Conservation (phyloP, 2,329 filamentous ascomycete genomes). For the Botrytis hyacinthi region DNA sequence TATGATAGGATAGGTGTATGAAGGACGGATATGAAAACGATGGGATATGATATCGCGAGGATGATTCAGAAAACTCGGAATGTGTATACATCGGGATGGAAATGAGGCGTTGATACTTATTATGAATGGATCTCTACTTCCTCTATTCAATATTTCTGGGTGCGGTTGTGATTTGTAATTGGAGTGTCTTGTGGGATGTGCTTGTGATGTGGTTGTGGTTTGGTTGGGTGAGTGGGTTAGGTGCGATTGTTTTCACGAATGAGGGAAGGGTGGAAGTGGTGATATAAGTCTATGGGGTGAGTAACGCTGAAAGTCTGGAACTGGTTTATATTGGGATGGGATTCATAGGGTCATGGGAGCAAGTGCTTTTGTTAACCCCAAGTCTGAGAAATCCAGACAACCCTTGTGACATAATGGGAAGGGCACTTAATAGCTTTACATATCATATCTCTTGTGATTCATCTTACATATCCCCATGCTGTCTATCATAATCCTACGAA, state of each 20-base stretch:
- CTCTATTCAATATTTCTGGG: not conserved
- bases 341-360: not conserved
- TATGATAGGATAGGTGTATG: slow-evolving; percentile 8
- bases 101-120: slow-evolving; percentile 14
- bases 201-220: not conserved
- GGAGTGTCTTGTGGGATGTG: not conserved
- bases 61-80: not conserved
- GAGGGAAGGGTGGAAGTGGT: too few relatives aligned
- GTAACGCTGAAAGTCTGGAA: not conserved
- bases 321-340: not conserved
- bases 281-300: not conserved
- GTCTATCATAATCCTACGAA: too few relatives aligned
- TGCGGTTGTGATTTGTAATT: not conserved
- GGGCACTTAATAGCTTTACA: too few relatives aligned
- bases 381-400: not conserved
- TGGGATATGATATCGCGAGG: not conserved
- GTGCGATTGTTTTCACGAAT: not conserved
- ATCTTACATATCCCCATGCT: too few relatives aligned
- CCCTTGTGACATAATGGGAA: not conserved
- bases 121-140: slow-evolving; percentile 22
- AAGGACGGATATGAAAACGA: not conserved
- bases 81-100: slow-evolving; percentile 8
- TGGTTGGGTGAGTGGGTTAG: not conserved
- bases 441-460: too few relatives aligned
- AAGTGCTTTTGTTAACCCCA: not conserved